Conservation (phyloP, 2,329 filamentous ascomycete genomes). For the Aspergillus texensis region DNA sequence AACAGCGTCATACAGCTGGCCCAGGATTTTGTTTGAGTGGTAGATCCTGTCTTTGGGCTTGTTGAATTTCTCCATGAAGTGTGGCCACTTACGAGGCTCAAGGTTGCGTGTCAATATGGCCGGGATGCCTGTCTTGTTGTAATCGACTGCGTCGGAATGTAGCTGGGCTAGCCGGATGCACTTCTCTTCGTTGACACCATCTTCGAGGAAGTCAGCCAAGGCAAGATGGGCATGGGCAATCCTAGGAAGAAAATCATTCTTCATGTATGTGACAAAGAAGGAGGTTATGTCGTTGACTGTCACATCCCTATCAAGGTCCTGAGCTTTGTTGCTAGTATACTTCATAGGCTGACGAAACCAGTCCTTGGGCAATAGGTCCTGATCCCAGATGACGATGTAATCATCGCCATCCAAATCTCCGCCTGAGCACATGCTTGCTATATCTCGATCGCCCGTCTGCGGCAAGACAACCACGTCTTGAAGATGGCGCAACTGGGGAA, state of each 20-base stretch:
- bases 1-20: conserved; percentile 79
- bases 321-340: conserved; percentile 63
- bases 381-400: conserved; percentile 92
- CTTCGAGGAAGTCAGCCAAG: conserved; percentile 64
- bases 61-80: conserved; percentile 78
- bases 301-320: conserved; percentile 63
- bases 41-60: conserved; percentile 58
- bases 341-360: conserved; percentile 81
- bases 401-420: conserved; percentile 96
- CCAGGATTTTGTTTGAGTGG: conserved; percentile 70
- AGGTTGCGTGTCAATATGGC: conserved; percentile 68
- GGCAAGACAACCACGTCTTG: conserved; percentile 88
- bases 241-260: conserved; percentile 76
- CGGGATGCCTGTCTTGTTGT: conserved; percentile 82
- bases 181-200: conserved; percentile 67
- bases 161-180: conserved; percentile 77
- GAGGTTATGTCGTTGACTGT: conserved; percentile 72
- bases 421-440: conserved; percentile 93
- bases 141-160: conserved; percentile 92
- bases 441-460: conserved; percentile 76
- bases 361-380: conserved; percentile 66
- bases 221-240: conserved; percentile 85
- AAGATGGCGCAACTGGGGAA: conserved; percentile 71
- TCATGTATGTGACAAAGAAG: conserved; percentile 93
- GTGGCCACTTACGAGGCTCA: conserved; percentile 69